phyloP scores from a whole-genome alignment of 2,329 filamentous ascomycete genomes.

The Fusarium euwallaceae region DNA sequence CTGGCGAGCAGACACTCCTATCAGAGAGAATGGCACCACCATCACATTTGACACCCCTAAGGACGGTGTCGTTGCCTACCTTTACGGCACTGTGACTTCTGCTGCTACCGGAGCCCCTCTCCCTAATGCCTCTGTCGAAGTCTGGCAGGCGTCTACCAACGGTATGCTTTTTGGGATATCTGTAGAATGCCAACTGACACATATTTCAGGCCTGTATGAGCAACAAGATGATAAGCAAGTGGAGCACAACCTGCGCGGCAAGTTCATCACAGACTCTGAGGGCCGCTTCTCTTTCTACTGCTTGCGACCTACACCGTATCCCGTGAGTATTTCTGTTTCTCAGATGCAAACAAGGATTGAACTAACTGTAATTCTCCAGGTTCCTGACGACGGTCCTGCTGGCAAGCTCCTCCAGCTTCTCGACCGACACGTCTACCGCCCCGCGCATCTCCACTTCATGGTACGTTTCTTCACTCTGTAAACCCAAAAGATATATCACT shows the following conservation, averaged over 20 bases:
- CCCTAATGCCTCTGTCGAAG: slow-evolving; percentile 75
- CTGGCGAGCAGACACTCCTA: slow-evolving; percentile 80
- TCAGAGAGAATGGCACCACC: slow-evolving; percentile 75
- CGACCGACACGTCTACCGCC: slow-evolving; percentile 68
- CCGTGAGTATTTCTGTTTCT: slow-evolving; percentile 47
- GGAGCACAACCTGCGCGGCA: slow-evolving; percentile 81
- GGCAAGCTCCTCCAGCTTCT: slow-evolving; percentile 65
- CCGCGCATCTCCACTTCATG: slow-evolving; percentile 72
- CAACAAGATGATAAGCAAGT: slow-evolving; percentile 79
- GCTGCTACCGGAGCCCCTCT: slow-evolving; percentile 74
- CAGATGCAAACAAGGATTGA: too few species aligned
- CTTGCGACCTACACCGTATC: slow-evolving; percentile 70
- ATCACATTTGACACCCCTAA: slow-evolving; percentile 69
- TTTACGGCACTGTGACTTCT: slow-evolving; percentile 72
- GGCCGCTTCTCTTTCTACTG: slow-evolving; percentile 75
- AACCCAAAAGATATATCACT: fast-evolving
- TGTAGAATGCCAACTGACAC: background rate
- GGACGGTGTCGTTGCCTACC: slow-evolving; percentile 67
- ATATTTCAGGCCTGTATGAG: slow-evolving; percentile 66
- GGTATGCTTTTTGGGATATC: slow-evolving; percentile 49
- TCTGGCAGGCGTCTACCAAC: slow-evolving; percentile 86
- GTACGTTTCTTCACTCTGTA: slow-evolving; percentile 51
- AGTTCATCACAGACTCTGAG: slow-evolving; percentile 75
- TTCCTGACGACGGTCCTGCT: slow-evolving; percentile 65
- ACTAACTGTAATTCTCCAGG: slow-evolving; percentile 1